Evolutionary conservation across 192 early-diverging fungal genomes (phyloP).

Genomic region (Glomus cerebriforme): DNA sequence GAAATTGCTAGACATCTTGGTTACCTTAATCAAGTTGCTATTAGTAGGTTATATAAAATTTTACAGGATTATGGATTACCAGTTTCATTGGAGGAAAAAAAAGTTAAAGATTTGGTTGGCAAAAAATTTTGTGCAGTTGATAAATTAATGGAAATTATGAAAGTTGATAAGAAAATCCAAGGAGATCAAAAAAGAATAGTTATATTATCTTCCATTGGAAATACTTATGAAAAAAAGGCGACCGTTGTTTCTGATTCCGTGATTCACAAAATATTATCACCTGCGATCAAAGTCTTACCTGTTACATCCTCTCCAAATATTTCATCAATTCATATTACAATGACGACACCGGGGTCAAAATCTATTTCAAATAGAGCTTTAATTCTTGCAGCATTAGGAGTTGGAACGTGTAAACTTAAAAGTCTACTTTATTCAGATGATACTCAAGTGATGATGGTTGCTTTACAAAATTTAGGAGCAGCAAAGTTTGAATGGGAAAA

Average conservation of each 20-base stretch:
- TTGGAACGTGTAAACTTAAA: conserved; percentile 76
- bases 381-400: conserved; percentile 85
- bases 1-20: conserved; percentile 91
- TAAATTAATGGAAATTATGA: conserved; percentile 86
- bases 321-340: conserved; percentile 46
- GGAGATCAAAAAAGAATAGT: conserved; percentile 92
- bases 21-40: conserved; percentile 79
- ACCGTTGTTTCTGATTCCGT: conserved; percentile 81
- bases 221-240: conserved; percentile 80
- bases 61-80: conserved; percentile 87
- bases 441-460: conserved; percentile 94
- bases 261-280: conserved; percentile 82
- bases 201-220: conserved; percentile 80
- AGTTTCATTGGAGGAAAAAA: conserved; percentile 78
- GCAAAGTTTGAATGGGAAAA: conserved; percentile 91
- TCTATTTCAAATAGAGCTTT: conserved; percentile 97
- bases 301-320: conserved; percentile 40
- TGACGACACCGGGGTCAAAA: conserved; percentile 91
- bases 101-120: conserved; percentile 63
- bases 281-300: conserved; percentile 70
- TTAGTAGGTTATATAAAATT: conserved; percentile 84
- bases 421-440: conserved; percentile 96
- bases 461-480: conserved; percentile 85
- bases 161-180: conserved; percentile 95
- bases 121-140: conserved; percentile 73